Conservation (phyloP, 257 asterid species). For the Perilla frutescens region DNA sequence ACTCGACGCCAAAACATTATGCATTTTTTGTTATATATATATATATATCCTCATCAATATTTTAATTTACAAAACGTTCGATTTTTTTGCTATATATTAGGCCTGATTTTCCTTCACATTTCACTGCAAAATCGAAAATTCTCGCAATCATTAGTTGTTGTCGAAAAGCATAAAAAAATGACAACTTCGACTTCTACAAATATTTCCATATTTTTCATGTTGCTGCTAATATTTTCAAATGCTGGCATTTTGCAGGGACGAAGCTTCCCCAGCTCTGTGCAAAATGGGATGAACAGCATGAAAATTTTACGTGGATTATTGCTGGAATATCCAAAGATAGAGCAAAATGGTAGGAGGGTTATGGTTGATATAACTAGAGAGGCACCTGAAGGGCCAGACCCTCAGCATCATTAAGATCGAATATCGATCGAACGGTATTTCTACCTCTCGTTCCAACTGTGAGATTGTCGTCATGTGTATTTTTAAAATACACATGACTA, state of each 20-base stretch:
- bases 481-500: no score
- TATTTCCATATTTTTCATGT: constrained; percentile 25
- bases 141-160: not conserved
- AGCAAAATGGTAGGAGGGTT: constrained; percentile 30
- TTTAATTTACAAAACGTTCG: not conserved
- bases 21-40: not conserved
- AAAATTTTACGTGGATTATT: constrained; percentile 43
- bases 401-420: constrained; percentile 54
- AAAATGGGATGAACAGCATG: constrained; percentile 42
- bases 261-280: constrained; percentile 36
- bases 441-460: not conserved
- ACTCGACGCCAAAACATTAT: not conserved
- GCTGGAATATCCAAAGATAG: constrained; percentile 29
- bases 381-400: constrained; percentile 56
- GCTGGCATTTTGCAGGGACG: constrained; percentile 28
- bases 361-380: constrained; percentile 37
- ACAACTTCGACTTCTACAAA: constrained; percentile 34
- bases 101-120: constrained; percentile 23
- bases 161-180: constrained; percentile 38
- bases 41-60: not conserved
- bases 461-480: no score
- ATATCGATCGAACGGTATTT: not conserved
- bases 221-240: constrained; percentile 40
- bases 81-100: constrained; percentile 38
- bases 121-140: not conserved